Percentiles rank a stretch among this genome's conserved stretches.
Conservation (phyloP, 345 rosid species). For the Pistacia vera region DNA sequence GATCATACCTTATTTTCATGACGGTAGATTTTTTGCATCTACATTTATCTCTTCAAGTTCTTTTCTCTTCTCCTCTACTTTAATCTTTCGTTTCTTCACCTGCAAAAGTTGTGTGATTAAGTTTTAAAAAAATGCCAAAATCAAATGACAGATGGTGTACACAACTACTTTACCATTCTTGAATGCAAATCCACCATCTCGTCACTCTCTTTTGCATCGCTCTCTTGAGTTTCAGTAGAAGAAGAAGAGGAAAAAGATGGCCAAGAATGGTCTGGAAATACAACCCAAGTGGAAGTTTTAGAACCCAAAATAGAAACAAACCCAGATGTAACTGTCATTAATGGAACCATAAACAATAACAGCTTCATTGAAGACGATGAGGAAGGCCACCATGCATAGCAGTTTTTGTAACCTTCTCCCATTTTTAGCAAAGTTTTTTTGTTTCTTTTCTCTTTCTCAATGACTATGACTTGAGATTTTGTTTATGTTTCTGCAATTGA, state of each 20-base stretch:
- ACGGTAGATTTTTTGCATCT: too few relatives aligned
- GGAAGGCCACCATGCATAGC: constrained; percentile 35
- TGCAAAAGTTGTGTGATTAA: too few relatives aligned
- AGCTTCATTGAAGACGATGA: constrained; percentile 35
- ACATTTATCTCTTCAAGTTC: too few relatives aligned
- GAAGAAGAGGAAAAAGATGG: constrained; percentile 10
- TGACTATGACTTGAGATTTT: too few relatives aligned
- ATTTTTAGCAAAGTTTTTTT: constrained; percentile 18
- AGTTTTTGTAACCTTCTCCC: constrained; percentile 28
- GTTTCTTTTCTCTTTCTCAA: background rate
- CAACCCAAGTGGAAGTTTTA: constrained; percentile 15
- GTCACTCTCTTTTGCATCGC: constrained; percentile 9
- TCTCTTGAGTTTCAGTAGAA: constrained; percentile 9
- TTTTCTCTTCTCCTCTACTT: too few relatives aligned
- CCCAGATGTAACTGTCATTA: constrained; percentile 34
- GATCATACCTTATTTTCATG: too few relatives aligned
- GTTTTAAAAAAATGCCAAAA: too few relatives aligned
- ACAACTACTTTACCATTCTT: constrained; percentile 4
- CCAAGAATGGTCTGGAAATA: constrained; percentile 17
- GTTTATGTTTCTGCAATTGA: too few relatives aligned
- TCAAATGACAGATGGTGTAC: too few relatives aligned
- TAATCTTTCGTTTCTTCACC: too few relatives aligned
- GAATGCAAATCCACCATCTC: constrained; percentile 18
- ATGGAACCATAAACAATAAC: constrained; percentile 47
- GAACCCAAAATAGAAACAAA: constrained; percentile 41